Evolutionary conservation across 805 yeast species (phyloP), one percentile per base, ranked within the genome.

Genomic region (Saccharomycopsis fodiens): DNA sequence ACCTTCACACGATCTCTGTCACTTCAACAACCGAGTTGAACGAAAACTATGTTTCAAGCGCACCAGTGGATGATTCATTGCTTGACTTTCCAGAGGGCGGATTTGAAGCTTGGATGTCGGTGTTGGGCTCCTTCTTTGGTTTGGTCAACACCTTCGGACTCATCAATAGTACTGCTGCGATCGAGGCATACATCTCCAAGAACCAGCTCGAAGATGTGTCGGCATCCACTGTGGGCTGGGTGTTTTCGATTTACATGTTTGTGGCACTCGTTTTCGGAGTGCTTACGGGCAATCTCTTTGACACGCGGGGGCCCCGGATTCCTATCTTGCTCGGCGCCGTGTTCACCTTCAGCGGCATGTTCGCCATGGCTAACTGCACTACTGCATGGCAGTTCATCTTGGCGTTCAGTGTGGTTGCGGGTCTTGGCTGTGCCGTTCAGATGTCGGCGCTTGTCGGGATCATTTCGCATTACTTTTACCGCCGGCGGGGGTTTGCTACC

Each of bases 191-290:
- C 57, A 69, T 82, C 1, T 62, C 75, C 2, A 59, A 61, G 15
- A 72, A 80, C 55, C 79, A 78, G 50, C 64, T 83, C 46, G 55
- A 57, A 4, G 52, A 66, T 29, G 59, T 68, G 19, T 58, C 71
- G 13, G 66, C 76, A 13, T 67, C 79, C 17, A 59, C 74, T 2
- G 66, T 81, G 3, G 76, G 85, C 1, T 84, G 91, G 93, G 74
- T 83, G 47, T 84, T 83, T 56, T 72, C 64, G 3, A 52, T 63
- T 7, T 56, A 55, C 41, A 52, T 61, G 1, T 57, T 58, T 23
- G 46, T 58, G n/a, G 52, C 62, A 4, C 57, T 57, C 39, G 54
- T 60, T 1, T 51, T 66, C 4, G 60, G 67, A 17, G 57, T 72
- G 38, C 57, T 72, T 35, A 65, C 70, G 4, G 78, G 79, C 2